Conservation (phyloP, 176 grass and related monocot genomes). For the bread wheat (Triticum aestivum) region DNA sequence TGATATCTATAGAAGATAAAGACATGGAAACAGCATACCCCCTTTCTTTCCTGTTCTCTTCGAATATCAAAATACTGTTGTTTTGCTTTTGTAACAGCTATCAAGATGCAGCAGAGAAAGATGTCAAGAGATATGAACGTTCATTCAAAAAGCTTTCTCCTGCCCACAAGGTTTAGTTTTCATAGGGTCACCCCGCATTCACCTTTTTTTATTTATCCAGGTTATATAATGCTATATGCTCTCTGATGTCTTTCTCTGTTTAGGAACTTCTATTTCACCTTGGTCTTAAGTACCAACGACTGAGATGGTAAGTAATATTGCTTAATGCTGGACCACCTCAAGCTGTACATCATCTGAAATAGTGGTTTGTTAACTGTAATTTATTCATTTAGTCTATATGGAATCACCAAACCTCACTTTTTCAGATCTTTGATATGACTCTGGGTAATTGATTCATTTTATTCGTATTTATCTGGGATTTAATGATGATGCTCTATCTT, state of each 20-base stretch:
- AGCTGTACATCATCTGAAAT: not conserved
- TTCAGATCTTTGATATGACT: slow-evolving; percentile 5
- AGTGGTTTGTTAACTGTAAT: not conserved
- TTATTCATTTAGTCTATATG: slow-evolving; percentile 3
- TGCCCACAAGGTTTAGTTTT: slow-evolving; percentile 71
- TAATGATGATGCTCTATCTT: not conserved
- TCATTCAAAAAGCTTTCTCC: slow-evolving; percentile 89
- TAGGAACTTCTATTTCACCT: slow-evolving; percentile 94
- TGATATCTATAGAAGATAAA: not conserved
- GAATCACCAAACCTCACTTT: not conserved
- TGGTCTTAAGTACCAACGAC: slow-evolving; percentile 74
- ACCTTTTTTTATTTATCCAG: slow-evolving; percentile 32
- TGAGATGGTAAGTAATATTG: slow-evolving; percentile 65
- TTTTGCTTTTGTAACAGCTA: slow-evolving; percentile 60
- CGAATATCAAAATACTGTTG: slow-evolving; percentile 8
- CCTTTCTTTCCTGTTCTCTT: not conserved
- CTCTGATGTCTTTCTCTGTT: slow-evolving; percentile 27
- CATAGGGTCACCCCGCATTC: not conserved
- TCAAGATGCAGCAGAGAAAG: slow-evolving; percentile 78
- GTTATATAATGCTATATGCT: slow-evolving; percentile 24
- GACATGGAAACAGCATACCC: not conserved
- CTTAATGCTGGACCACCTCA: not conserved
- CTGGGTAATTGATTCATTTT: not conserved
- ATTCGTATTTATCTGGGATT: not conserved
- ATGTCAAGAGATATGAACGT: slow-evolving; percentile 75